These are phyloP conservation scores for Aureobasidium sp. DNA, from an alignment of 2,329 filamentous ascomycete genomes.

Conservation along the genomic window DNA sequence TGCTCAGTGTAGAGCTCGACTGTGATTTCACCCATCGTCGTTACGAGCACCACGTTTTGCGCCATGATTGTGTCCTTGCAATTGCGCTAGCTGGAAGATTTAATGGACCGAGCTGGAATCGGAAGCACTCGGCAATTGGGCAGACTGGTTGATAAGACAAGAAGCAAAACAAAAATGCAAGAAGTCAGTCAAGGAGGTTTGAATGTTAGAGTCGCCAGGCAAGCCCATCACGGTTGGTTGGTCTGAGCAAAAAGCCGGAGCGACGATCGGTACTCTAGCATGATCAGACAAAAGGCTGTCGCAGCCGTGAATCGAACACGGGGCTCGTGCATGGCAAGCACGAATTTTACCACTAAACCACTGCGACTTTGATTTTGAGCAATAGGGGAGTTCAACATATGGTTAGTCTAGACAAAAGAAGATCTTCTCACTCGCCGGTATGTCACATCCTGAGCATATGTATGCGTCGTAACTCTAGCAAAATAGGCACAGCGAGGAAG, in stretches of 20 bases:
- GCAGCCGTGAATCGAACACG: conserved; percentile 16
- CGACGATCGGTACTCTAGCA: neutral
- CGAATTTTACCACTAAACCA: conserved; percentile 17
- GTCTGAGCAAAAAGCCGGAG: neutral
- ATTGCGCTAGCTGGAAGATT: neutral
- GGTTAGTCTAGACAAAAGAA: no score
- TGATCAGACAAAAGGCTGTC: neutral
- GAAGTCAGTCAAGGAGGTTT: neutral
- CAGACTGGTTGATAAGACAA: neutral
- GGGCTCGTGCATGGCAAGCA: conserved; percentile 16
- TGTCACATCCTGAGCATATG: no score
- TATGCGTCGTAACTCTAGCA: no score
- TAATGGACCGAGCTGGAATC: neutral
- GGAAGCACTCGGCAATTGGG: no score
- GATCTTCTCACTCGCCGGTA: no score
- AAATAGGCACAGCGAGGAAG: neutral
- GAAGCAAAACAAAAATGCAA: neutral
- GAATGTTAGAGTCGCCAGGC: neutral
- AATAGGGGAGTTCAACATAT: no score
- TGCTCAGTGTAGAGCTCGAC: conserved; percentile 87
- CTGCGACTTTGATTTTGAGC: neutral
- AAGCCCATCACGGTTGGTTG: conserved; percentile 5
- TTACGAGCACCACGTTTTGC: conserved; percentile 73
- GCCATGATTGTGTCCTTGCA: conserved; percentile 49
- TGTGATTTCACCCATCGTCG: conserved; percentile 76